Evolutionary conservation across 2,329 filamentous ascomycete species (phyloP), one percentile per base, ranked within the genome.

Genomic region (Rhynchosporium secalis): DNA sequence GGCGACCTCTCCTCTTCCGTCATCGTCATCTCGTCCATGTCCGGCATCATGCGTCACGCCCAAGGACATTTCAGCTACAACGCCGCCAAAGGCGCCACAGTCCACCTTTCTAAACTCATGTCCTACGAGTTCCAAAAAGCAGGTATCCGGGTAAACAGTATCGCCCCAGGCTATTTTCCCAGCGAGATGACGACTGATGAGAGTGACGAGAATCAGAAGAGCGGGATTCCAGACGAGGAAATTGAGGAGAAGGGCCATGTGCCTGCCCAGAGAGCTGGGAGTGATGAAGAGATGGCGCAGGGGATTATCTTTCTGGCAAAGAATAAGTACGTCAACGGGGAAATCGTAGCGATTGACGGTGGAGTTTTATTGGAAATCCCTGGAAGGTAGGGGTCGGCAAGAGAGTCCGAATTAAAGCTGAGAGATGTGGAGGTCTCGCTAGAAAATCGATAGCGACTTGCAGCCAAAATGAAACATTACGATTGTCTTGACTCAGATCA

Each of bases 81-180:
- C 65, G 75, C 79, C 4, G 77, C 75, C 58, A 82, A 82, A 66
- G 79, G 75, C 12, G 80, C 80, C 0, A 73, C 78, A 12, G 78
- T 83, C 47, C 83, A 86, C 67, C 73, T 86, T 13, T 84, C 80
- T 46, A 80, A 79, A 65, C 78, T 84, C 76, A 76, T 86, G 52
- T 81, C 81, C 1, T 78, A 78, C 47, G 81, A 84, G 64, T 79
- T 86, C 54, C 76, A 79, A 31, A 76, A 79, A 59, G 77, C 83
- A 56, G 81, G 83, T 69, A 79, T 86, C 56, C 75, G 83, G 20
- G 78, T 85, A 62, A 86, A 86, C 73, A 77, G 75, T 52, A 83
- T 86, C 62, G 80, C 82, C 2, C 83, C 82, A 0, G 81, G 81
- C 13, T 77, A 84, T n/a, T 85, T 85, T 71, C 81, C 81, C 0